Evolutionary conservation across 345 rosid species (phyloP).

Genomic region (Dipteronia dyeriana): DNA sequence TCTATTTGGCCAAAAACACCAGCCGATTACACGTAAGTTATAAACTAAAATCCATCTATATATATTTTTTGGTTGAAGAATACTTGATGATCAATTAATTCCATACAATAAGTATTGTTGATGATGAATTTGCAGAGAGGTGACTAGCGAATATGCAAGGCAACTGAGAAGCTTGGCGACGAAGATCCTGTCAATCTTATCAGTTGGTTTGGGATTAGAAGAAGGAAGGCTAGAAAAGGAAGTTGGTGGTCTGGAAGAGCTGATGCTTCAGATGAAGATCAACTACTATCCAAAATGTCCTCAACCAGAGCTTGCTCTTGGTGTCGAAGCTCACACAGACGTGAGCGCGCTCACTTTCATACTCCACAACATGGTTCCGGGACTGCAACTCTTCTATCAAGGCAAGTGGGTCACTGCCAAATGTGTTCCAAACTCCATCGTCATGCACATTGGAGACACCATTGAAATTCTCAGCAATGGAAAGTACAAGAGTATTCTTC

Average conservation of each 20-base stretch:
- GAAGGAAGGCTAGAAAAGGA: constrained; percentile 85
- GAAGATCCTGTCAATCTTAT: constrained; percentile 61
- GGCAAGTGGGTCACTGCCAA: constrained; percentile 89
- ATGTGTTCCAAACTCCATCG: constrained; percentile 89
- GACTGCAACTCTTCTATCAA: constrained; percentile 81
- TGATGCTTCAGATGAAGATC: constrained; percentile 85
- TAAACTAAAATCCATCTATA: no score
- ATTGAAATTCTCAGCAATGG: constrained; percentile 92
- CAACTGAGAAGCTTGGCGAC: constrained; percentile 65
- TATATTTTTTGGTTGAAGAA: no score
- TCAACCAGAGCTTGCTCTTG: constrained; percentile 92
- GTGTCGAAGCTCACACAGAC: constrained; percentile 98
- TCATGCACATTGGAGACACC: constrained; percentile 95
- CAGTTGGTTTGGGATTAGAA: constrained; percentile 79
- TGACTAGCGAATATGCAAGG: constrained; percentile 80
- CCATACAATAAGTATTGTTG: no score
- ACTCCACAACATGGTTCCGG: constrained; percentile 99
- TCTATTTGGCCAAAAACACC: constrained; percentile 91
- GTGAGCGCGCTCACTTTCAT: constrained; percentile 89
- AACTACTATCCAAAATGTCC: constrained; percentile 96
- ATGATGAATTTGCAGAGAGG: constrained; percentile 42
- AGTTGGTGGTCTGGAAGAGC: constrained; percentile 84
- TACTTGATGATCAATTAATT: no score
- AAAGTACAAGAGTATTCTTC: constrained; percentile 91
- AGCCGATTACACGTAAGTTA: constrained; percentile 68